Conservation (phyloP, 2,329 filamentous ascomycete species). For the Cryphonectria naterciae region DNA sequence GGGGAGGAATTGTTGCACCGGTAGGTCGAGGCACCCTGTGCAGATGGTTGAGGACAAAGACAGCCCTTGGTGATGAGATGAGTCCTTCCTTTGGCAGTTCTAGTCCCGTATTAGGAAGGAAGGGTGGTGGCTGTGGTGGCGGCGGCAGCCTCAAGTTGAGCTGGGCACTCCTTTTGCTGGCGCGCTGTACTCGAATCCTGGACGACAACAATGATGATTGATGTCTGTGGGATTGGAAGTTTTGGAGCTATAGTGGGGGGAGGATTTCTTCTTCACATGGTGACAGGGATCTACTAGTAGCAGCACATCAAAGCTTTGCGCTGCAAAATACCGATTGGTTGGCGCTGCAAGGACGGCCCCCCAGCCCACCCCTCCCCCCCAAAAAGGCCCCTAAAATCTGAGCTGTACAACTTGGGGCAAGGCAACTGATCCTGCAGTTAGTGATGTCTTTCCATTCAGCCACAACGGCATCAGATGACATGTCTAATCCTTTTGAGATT, state of each 20-base stretch:
- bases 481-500: not conserved
- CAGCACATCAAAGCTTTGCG: not conserved
- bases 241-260: not conserved
- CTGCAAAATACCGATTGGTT: not conserved
- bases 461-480: not conserved
- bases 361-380: not conserved
- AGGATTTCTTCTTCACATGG: not conserved
- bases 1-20: slow-evolving; percentile 1
- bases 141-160: not conserved
- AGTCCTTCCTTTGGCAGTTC: not conserved
- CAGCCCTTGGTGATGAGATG: not conserved
- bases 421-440: not conserved
- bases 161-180: not conserved
- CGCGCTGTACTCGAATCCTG: not conserved
- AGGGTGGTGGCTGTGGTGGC: not conserved
- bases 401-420: not conserved
- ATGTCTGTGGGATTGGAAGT: not conserved
- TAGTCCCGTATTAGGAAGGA: not conserved
- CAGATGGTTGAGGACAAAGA: not conserved
- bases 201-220: not conserved
- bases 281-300: not conserved
- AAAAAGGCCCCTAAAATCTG: not conserved
- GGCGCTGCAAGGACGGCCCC: not conserved
- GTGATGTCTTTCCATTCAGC: not conserved
- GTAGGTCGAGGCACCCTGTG: slow-evolving; percentile 1